These are phyloP conservation scores for Cyclocybe cylindracea DNA, from an alignment of 768 basidiomycete genomes.

Conservation along the genomic window DNA sequence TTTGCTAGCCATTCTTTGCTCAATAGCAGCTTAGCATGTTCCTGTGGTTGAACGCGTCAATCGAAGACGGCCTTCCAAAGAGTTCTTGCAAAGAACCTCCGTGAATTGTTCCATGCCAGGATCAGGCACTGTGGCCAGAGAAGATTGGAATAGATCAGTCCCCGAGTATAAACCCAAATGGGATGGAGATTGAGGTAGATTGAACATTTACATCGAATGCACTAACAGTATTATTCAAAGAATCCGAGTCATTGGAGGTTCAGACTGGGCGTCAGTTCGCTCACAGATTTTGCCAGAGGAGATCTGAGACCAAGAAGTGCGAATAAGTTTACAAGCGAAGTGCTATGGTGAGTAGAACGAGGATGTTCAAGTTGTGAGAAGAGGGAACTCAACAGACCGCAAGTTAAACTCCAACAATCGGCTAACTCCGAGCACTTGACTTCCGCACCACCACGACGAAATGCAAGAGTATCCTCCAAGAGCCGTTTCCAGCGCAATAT, in stretches of 20 bases:
- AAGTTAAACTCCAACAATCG: background rate
- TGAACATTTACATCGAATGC: background rate
- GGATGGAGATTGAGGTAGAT: background rate
- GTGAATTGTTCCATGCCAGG: slow-evolving; percentile 20
- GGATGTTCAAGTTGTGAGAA: too few relatives aligned
- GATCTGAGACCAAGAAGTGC: too few relatives aligned
- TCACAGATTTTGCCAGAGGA: too few relatives aligned
- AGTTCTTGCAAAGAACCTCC: slow-evolving; percentile 17
- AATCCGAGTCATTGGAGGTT: too few relatives aligned
- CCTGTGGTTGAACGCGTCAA: slow-evolving; percentile 35
- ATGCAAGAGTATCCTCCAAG: background rate
- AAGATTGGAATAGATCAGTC: background rate
- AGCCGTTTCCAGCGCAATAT: background rate
- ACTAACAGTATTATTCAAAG: too few relatives aligned
- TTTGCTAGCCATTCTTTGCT: slow-evolving; percentile 78
- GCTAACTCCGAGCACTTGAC: background rate
- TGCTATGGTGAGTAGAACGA: too few relatives aligned
- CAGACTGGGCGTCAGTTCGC: too few relatives aligned
- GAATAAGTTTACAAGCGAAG: too few relatives aligned
- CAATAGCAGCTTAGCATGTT: slow-evolving; percentile 55
- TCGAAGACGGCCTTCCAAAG: background rate
- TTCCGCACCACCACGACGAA: too few relatives aligned
- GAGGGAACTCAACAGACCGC: background rate
- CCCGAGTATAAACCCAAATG: background rate
- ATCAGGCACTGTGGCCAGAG: background rate